Base-by-base conservation (phyloP, 2,329 filamentous ascomycete species). In the Fusarium annulatum region DNA sequence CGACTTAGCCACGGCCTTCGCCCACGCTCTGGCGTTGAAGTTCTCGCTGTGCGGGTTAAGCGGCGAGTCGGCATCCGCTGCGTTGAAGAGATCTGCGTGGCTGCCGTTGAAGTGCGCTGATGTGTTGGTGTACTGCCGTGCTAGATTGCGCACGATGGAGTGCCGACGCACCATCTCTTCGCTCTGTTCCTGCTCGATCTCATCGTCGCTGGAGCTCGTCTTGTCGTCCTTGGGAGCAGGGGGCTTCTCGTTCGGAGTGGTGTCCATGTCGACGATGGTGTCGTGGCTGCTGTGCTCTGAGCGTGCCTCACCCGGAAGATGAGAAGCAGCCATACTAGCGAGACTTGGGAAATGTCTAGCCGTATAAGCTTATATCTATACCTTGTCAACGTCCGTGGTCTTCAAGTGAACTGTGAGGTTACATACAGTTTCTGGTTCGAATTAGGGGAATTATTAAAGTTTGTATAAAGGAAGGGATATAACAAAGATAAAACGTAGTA, bases 1-100 rank as follows among this genome's bases (percentile, higher is more conserved):
- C 4, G 76, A 43, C 14, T 77, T 76, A 8, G 79, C 64, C 5
- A 81, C 48, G 4, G 77, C 67, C 53, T 76, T 79, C 3, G 81
- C 80, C 81, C 81, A 82, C 7, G 82, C 81, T 28, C 83, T 82
- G n/a, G 85, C 83, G 65, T 82, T 86, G 79, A 90, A 90, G n/a
- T 86, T 84, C 19, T 81, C 80, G 51, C 84, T 83, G 48, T 80
- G 80, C 9, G 87, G 87, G 72, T 89, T 86, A 18, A 89, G 81
- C 0, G 83, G 81, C n/a, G 86, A 87, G 30, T 82, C 61, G 15
- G 81, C 26, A 28, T 74, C 72, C 7, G 28, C 51, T 15, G 64
- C 69, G 26, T 52, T 55, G 30, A 75, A 75, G 19, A 74, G 72
- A 15, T 72, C 72, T 14, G 72, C 68, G 1, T 59, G 39, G 36